Conservation (phyloP, 2,329 filamentous ascomycete species). For the Leptographium galeiforme region DNA sequence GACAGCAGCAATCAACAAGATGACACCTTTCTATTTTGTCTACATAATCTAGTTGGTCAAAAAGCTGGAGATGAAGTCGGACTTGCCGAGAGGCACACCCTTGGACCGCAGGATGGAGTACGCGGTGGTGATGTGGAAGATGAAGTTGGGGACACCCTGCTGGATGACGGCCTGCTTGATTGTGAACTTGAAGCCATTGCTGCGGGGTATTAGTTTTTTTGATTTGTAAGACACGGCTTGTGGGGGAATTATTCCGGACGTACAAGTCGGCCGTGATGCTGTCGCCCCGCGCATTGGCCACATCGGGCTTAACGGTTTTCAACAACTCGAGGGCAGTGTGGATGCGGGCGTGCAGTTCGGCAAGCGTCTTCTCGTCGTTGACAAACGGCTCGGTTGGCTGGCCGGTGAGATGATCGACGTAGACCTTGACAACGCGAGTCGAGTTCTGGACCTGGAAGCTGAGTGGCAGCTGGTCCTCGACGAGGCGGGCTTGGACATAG, state of each 20-base stretch:
- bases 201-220: not conserved
- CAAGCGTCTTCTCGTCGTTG: slow-evolving; percentile 20
- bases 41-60: not conserved
- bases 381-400: slow-evolving; percentile 9
- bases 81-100: slow-evolving; percentile 45
- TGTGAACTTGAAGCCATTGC: slow-evolving; percentile 7
- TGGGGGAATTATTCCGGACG: not conserved
- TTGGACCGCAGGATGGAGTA: slow-evolving; percentile 43
- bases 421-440: slow-evolving; percentile 16
- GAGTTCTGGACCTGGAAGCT: slow-evolving; percentile 21
- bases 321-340: slow-evolving; percentile 17
- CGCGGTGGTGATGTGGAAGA: slow-evolving; percentile 42
- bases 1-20: too few relatives aligned
- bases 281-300: slow-evolving; percentile 13
- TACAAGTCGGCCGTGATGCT: slow-evolving; percentile 12
- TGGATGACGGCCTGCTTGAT: slow-evolving; percentile 25
- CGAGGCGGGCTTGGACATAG: slow-evolving; percentile 15
- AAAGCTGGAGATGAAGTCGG: slow-evolving; percentile 29
- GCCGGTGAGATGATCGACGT: slow-evolving; percentile 16
- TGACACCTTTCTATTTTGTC: not conserved
- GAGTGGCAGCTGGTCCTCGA: slow-evolving; percentile 23
- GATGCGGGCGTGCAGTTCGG: slow-evolving; percentile 18
- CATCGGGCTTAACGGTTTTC: slow-evolving; percentile 15
- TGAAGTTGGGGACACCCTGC: slow-evolving; percentile 42
- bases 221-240: not conserved